Evolutionary conservation across 768 basidiomycete species (phyloP).

Genomic region (Tylopilus intermedius): DNA sequence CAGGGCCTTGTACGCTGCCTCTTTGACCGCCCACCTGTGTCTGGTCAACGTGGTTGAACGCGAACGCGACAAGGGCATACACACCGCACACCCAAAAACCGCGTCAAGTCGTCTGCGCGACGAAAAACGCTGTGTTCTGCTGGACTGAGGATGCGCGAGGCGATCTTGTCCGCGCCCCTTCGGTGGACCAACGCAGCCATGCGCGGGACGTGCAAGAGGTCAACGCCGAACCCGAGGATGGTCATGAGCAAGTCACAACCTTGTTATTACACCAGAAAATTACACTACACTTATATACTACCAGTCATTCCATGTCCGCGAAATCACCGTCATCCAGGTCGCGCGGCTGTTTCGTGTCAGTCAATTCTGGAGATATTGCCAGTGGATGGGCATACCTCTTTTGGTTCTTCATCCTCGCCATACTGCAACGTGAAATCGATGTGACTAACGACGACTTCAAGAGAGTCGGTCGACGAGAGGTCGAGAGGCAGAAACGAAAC

Average conservation of each 20-base stretch:
- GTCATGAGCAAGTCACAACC: constrained; percentile 36
- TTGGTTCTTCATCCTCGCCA: constrained; percentile 97
- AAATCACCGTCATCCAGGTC: constrained; percentile 95
- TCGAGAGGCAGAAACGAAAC: constrained; percentile 96
- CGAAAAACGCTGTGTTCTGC: constrained; percentile 37
- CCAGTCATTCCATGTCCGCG: constrained; percentile 55
- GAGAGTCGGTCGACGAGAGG: constrained; percentile 81
- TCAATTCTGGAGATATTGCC: constrained; percentile 3
- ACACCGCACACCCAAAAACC: constrained; percentile 73
- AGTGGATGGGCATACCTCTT: constrained; percentile 54
- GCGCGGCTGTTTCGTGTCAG: constrained; percentile 54
- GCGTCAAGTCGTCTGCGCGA: constrained; percentile 23
- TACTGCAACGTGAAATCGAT: constrained; percentile 99
- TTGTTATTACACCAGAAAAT: background rate
- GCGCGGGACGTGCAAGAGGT: constrained; percentile 67
- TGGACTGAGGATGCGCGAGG: constrained; percentile 58
- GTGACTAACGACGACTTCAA: constrained; percentile 88
- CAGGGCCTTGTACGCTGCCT: constrained; percentile 82
- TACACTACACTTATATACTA: background rate
- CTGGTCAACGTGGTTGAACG: background rate
- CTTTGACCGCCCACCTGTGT: constrained; percentile 75
- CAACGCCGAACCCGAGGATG: constrained; percentile 73
- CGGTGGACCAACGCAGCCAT: constrained; percentile 51
- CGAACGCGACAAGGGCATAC: background rate
- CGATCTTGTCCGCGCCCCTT: constrained; percentile 43